These are phyloP conservation scores for Phaeotremella skinneri DNA, from an alignment of 768 basidiomycete species.

Conservation along the genomic window DNA sequence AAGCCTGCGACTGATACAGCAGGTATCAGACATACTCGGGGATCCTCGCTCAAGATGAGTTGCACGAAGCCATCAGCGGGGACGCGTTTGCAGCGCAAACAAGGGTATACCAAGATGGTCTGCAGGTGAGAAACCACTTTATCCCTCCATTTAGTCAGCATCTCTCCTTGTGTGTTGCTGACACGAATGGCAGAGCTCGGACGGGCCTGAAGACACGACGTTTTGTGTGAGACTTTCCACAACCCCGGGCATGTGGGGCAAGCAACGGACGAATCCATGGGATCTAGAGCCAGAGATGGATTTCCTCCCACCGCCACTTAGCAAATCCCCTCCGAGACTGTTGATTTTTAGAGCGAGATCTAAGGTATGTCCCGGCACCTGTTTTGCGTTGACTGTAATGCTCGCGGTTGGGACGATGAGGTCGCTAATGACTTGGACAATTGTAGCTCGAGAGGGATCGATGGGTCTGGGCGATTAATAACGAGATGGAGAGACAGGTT, in stretches of 20 bases:
- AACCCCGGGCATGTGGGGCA: conserved; percentile 57
- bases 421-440: conserved; percentile 1
- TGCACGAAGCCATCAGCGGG: conserved; percentile 29
- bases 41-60: conserved; percentile 60
- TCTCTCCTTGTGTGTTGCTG: neutral
- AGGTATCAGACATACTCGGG: conserved; percentile 84
- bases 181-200: conserved; percentile 53
- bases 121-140: conserved; percentile 61
- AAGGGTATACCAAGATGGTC: conserved; percentile 81
- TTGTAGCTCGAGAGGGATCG: conserved; percentile 83
- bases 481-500: conserved; percentile 79
- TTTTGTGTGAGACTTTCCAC: conserved; percentile 61
- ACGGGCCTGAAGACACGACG: conserved; percentile 80
- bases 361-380: conserved; percentile 33
- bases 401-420: neutral
- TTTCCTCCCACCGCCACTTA: conserved; percentile 58
- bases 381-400: neutral
- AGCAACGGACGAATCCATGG: conserved; percentile 31
- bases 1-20: conserved; percentile 58
- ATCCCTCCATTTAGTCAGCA: neutral
- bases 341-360: conserved; percentile 48
- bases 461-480: conserved; percentile 92
- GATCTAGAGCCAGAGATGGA: conserved; percentile 27
- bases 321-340: conserved; percentile 50
- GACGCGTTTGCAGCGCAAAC: conserved; percentile 53